Evolutionary conservation across 352 stramenopile genomes (phyloP), one percentile per base, ranked within the genome.

Genomic region (Elongisporangium prolatum): DNA sequence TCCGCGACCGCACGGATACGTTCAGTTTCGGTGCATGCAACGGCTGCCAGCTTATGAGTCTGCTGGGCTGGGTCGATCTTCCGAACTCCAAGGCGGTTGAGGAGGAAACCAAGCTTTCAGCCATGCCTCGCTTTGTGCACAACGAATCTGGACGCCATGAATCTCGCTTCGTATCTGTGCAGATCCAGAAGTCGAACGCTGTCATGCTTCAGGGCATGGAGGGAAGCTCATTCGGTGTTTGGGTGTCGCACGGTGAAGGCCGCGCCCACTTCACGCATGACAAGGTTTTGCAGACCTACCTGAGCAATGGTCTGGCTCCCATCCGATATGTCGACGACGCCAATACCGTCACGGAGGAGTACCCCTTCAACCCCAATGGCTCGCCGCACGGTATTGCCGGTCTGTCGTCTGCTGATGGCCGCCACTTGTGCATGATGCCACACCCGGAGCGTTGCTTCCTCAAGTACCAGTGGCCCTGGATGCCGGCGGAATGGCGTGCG

Each of bases 11-110:
- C 58, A 67, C 86, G 24, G 95, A 99, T 79, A 99, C 97, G 18
- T 99, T 99, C 80, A 98, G 89, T 73, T 91, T 99, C 17, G 98
- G 98, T 55, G 90, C 99, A 0, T 99, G 98, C 78, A 99, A 99
- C 72, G 98, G 98, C 44, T 99, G 98, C 76, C 98, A 99, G 80
- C 93, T 99, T 44, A 99, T 99, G 96, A 97, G 96, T 38, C 76
- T 99, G 34, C 88, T 99, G 17, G 97, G 97, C 47, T 99, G 96
- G 95, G 90, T 99, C 47, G 80, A 89, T 54, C 71, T 69, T 18
- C 74, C 80, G 21, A 75, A 91, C 50, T 69, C 80, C 10, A 69
- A 71, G 50, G 60, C 69, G 37, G 38, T 93, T 4, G 80, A 89
- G 59, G 50, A 71, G 3, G 76, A 90, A 65, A 79, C 66, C 14